phyloP scores from a whole-genome alignment of 2,329 filamentous ascomycete genomes.

The Onygenales sp. region DNA sequence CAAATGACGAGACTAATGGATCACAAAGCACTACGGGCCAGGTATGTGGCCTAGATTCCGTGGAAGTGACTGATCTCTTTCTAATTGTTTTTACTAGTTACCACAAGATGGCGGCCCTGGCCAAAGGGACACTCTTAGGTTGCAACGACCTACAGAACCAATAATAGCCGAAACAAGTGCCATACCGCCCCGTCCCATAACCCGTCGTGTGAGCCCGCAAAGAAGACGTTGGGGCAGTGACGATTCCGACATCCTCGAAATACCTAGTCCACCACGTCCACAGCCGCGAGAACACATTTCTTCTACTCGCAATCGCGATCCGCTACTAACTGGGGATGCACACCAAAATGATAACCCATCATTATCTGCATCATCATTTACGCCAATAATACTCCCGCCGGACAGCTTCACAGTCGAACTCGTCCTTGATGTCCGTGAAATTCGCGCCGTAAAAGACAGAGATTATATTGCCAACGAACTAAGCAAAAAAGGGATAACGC shows the following conservation, averaged over 20 bases:
- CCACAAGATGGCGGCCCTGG: neutral
- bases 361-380: slow-evolving; percentile 25
- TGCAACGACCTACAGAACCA: neutral
- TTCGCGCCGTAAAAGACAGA: slow-evolving; percentile 61
- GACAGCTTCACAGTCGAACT: slow-evolving; percentile 63
- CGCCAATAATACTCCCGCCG: slow-evolving; percentile 52
- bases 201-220: neutral
- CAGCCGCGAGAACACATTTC: neutral
- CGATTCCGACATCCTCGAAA: neutral
- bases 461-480: slow-evolving; percentile 70
- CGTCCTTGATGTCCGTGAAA: slow-evolving; percentile 65
- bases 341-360: neutral
- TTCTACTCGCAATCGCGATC: neutral
- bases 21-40: neutral
- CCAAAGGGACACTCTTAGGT: too few species aligned
- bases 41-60: neutral
- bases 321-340: neutral
- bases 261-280: neutral
- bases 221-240: neutral
- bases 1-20: slow-evolving; percentile 9
- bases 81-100: neutral
- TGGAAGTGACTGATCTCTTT: neutral
- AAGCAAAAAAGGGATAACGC: slow-evolving; percentile 53
- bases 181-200: neutral
- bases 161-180: neutral